A percentile compares a stretch with the other conserved stretches of the same genome.
phyloP scores from a whole-genome alignment of 441 rosid species.

The Raphanus hybrid region DNA sequence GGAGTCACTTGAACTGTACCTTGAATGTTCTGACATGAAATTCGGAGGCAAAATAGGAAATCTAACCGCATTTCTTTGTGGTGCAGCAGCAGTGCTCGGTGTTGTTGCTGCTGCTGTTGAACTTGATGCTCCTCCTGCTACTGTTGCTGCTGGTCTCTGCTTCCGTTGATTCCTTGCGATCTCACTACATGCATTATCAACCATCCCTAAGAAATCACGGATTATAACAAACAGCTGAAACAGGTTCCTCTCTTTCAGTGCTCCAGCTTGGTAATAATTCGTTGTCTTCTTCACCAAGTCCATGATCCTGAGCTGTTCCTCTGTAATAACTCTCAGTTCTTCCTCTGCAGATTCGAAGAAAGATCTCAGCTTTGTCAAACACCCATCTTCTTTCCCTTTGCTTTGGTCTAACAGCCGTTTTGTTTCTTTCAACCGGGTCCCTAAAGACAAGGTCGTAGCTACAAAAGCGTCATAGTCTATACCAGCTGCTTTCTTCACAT shows the following conservation, averaged over 20 bases:
- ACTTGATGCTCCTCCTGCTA: conserved; percentile 3
- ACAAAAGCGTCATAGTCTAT: conserved; percentile 60
- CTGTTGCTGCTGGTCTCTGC: conserved; percentile 40
- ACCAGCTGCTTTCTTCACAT: conserved; percentile 78
- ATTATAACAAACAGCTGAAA: conserved; percentile 75
- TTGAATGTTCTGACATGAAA: no score
- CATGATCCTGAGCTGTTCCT: conserved; percentile 59
- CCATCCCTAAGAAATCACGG: conserved; percentile 77
- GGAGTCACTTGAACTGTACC: no score
- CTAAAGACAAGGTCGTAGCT: conserved; percentile 54
- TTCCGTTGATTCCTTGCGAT: conserved; percentile 69
- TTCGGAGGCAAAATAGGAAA: no score
- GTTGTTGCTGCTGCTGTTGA: no score
- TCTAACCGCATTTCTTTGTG: no score
- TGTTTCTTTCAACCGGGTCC: conserved; percentile 54
- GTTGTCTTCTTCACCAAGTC: conserved; percentile 73
- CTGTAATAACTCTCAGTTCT: conserved; percentile 52
- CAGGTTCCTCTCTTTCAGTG: conserved; percentile 56
- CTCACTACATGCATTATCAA: conserved; percentile 72
- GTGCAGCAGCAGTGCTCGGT: no score
- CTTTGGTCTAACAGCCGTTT: conserved; percentile 48
- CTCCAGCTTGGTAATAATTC: conserved; percentile 81
- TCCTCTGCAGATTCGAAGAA: conserved; percentile 65
- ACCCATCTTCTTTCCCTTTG: conserved; percentile 52
- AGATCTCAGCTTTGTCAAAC: conserved; percentile 59